These are phyloP conservation scores for Ananas comosus DNA, from an alignment of 176 grass and related monocot species.

Conservation along the genomic window DNA sequence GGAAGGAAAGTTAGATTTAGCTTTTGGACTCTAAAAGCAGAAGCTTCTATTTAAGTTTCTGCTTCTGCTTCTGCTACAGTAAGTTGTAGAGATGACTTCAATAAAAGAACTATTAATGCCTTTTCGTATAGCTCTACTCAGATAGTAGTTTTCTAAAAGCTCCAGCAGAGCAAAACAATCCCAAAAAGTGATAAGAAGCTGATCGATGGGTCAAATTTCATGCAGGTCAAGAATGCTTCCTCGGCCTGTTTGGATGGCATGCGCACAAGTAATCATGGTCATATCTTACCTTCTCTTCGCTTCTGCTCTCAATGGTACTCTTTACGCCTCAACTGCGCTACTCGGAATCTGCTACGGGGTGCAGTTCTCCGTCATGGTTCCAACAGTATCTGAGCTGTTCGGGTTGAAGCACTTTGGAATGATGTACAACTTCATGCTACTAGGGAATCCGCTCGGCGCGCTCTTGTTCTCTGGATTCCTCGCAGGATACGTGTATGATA, in stretches of 20 bases:
- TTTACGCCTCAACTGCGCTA: constrained; percentile 59
- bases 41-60: too few relatives aligned
- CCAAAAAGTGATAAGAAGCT: background rate
- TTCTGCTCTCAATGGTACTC: constrained; percentile 44
- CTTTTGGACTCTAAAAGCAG: too few relatives aligned
- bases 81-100: too few relatives aligned
- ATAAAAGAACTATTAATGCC: too few relatives aligned
- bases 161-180: too few relatives aligned
- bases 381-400: constrained; percentile 75
- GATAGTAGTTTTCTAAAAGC: too few relatives aligned
- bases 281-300: constrained; percentile 73
- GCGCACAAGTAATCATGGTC: constrained; percentile 83
- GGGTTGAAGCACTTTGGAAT: constrained; percentile 77
- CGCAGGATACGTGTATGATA: constrained; percentile 83
- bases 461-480: constrained; percentile 81
- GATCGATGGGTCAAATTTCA: constrained; percentile 3
- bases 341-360: constrained; percentile 80
- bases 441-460: constrained; percentile 81
- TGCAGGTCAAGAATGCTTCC: constrained; percentile 85
- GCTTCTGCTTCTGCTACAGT: too few relatives aligned
- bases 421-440: constrained; percentile 92
- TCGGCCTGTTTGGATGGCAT: constrained; percentile 87
- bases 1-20: too few relatives aligned
- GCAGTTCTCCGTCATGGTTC: constrained; percentile 85
- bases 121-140: too few relatives aligned